Evolutionary conservation across 129 eudicot species (phyloP), one percentile per base, ranked within the genome.

Genomic region (Flaveria brownii): DNA sequence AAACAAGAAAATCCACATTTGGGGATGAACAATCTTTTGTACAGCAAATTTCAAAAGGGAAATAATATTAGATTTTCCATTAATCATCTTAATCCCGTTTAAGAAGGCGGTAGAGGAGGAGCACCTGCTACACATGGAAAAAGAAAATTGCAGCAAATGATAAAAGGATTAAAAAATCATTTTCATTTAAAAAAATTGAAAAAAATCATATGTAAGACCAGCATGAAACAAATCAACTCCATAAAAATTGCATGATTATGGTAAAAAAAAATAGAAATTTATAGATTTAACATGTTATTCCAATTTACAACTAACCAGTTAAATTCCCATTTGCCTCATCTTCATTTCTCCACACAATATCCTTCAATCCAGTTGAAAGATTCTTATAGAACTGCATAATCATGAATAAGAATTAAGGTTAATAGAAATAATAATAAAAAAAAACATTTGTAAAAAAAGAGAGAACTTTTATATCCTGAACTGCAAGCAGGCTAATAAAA

Each of bases 291-390:
- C 20, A 77, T 41, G 18, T 47, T 47, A 70, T 59, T 64, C 10
- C 55, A 65, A 36, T 62, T 47, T 57, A n/a, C 17, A 76, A 51
- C 73, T 76, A 74, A 80, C 84, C 84, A 15, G 30, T 20, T 33
- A 80, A 68, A 56, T 86, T 88, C 25, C 86, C 96, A 68, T 81
- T 79, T 43, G 87, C 77, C 70, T 89, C 97, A 3, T 95, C 96
- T 54, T 91, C 97, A 1, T 83, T 78, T 74, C 88, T 89, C 99
- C 99, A 95, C 62, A 95, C 92, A 6, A 95, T 91, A 76, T 91
- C 97, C 75, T 95, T 87, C 92, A 95, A 81, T 71, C 99, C 99
- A 64, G 93, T 88, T 10, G 99, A 83, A 22, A 95, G 90, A 87
- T 84, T 87, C 81, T 91, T 89, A 88, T 95, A 95, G 59, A 95